These are phyloP conservation scores for Cairneyella variabilis DNA, from an alignment of 495 filamentous ascomycete species.

Conservation along the genomic window DNA sequence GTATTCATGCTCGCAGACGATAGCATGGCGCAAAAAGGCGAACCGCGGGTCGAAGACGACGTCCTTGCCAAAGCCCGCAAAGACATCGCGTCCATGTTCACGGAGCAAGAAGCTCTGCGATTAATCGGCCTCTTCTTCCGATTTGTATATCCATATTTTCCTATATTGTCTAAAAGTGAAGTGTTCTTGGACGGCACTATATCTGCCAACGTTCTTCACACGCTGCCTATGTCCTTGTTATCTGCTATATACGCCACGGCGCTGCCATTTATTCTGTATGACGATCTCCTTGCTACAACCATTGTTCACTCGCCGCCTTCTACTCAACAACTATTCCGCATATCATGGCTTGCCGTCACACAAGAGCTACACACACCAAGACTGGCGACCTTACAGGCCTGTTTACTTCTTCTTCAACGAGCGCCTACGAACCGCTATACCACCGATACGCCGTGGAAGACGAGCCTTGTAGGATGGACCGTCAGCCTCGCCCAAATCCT, in stretches of 20 bases:
- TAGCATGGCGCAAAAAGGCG: conserved; percentile 24
- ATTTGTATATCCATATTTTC: conserved; percentile 30
- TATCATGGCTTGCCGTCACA: conserved; percentile 24
- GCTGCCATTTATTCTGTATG: conserved; percentile 27
- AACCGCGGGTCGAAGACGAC: conserved; percentile 26
- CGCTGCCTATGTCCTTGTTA: conserved; percentile 23
- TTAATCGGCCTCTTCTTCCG: conserved; percentile 26
- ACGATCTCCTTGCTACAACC: conserved; percentile 26
- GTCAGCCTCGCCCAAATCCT: conserved; percentile 25
- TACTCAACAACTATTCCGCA: conserved; percentile 18
- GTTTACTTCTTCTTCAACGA: conserved; percentile 24
- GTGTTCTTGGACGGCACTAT: conserved; percentile 13
- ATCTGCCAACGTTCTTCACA: conserved; percentile 16
- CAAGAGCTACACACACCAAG: conserved; percentile 27
- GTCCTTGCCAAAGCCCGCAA: conserved; percentile 18
- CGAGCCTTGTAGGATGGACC: conserved; percentile 27
- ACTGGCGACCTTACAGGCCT: conserved; percentile 26
- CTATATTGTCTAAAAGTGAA: conserved; percentile 24
- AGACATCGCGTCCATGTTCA: conserved; percentile 24
- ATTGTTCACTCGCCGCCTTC: conserved; percentile 22
- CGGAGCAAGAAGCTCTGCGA: conserved; percentile 23
- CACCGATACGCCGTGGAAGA: conserved; percentile 27
- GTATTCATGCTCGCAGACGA: conserved; percentile 29
- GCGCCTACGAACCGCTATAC: conserved; percentile 25
- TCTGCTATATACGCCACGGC: conserved; percentile 27